phyloP scores from a whole-genome alignment of 805 yeast genomes.

The Teunomyces gatunensis region DNA sequence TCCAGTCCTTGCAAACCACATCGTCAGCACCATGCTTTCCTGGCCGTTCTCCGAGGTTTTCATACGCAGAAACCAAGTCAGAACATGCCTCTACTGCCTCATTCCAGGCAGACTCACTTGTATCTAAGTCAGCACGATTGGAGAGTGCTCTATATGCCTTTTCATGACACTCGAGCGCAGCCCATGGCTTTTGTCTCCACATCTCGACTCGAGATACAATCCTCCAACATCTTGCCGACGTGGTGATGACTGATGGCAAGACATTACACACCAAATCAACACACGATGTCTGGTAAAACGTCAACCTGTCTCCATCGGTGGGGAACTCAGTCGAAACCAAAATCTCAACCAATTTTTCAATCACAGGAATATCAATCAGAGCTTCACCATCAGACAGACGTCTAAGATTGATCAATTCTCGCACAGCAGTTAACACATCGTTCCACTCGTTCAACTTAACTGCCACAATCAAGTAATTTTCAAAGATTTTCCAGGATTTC shows the following conservation, averaged over 20 bases:
- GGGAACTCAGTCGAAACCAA: slow-evolving; percentile 54
- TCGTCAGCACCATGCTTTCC: slow-evolving; percentile 80
- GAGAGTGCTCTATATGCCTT: slow-evolving; percentile 77
- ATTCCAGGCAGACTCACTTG: slow-evolving; percentile 65
- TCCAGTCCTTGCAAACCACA: slow-evolving; percentile 91
- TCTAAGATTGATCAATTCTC: slow-evolving; percentile 56
- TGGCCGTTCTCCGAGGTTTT: slow-evolving; percentile 78
- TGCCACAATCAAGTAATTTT: slow-evolving; percentile 80
- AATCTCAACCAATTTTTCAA: slow-evolving; percentile 69
- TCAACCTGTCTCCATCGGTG: slow-evolving; percentile 35
- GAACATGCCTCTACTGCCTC: slow-evolving; percentile 75
- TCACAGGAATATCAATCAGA: slow-evolving; percentile 69
- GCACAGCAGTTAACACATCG: slow-evolving; percentile 77
- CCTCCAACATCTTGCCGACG: slow-evolving; percentile 72
- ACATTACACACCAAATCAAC: slow-evolving; percentile 67
- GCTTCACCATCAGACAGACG: slow-evolving; percentile 57
- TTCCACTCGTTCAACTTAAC: slow-evolving; percentile 83
- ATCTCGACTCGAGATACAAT: slow-evolving; percentile 79
- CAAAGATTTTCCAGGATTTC: slow-evolving; percentile 87
- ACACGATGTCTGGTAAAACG: slow-evolving; percentile 67
- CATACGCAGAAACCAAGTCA: slow-evolving; percentile 83
- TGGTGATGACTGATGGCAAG: slow-evolving; percentile 68
- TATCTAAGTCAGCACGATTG: slow-evolving; percentile 61
- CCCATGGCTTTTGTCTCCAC: slow-evolving; percentile 89
- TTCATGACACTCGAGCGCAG: slow-evolving; percentile 78